phyloP scores from a whole-genome alignment of 352 stramenopile species.

The Phytophthora pseudosyringae region DNA sequence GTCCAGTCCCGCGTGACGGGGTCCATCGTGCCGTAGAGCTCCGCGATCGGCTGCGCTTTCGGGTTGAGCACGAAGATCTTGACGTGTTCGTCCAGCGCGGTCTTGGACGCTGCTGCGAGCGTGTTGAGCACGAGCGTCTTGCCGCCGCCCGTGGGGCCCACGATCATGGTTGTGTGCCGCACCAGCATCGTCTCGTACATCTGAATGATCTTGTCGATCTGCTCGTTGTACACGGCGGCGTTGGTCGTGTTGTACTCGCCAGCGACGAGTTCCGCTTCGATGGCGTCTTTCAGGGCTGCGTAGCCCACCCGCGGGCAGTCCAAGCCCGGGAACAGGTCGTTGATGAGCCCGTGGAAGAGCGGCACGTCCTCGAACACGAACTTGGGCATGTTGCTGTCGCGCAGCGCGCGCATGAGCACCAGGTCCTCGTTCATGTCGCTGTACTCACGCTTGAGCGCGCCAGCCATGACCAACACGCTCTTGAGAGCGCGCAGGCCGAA shows the following conservation, averaged over 20 bases:
- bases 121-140: conserved; percentile 94
- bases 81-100: conserved; percentile 88
- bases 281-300: conserved; percentile 88
- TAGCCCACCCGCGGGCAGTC: conserved; percentile 95
- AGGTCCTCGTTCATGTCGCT: conserved; percentile 93
- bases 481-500: conserved; percentile 95
- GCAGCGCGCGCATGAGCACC: conserved; percentile 95
- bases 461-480: conserved; percentile 95
- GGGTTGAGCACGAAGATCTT: conserved; percentile 96
- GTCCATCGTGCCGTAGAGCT: conserved; percentile 96
- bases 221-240: conserved; percentile 76
- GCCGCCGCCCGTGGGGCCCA: conserved; percentile 92
- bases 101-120: conserved; percentile 83
- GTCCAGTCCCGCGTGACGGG: conserved; percentile 96
- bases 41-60: conserved; percentile 93
- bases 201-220: conserved; percentile 97
- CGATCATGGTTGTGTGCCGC: conserved; percentile 96
- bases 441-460: conserved; percentile 93
- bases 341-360: conserved; percentile 95
- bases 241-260: conserved; percentile 87
- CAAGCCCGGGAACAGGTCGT: conserved; percentile 94
- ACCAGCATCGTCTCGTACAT: conserved; percentile 98
- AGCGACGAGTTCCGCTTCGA: conserved; percentile 83
- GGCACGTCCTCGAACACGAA: conserved; percentile 97
- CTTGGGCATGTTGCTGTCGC: conserved; percentile 97